Evolutionary conservation across 1,284 basidiomycete genomes (phyloP).

Genomic region (Sanghuangporus sanghuang): DNA sequence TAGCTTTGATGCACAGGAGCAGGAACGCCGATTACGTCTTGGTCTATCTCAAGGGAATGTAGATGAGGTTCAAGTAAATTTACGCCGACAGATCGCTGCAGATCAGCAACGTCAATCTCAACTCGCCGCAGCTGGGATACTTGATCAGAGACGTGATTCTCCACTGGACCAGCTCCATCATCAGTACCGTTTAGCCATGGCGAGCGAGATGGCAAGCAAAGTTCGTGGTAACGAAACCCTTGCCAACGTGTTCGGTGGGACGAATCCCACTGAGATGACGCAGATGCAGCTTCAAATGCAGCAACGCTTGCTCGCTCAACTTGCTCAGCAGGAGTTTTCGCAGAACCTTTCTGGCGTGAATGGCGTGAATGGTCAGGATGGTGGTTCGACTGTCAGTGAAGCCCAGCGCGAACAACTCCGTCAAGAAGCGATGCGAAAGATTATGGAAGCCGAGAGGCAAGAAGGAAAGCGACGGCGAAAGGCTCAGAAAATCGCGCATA

Average conservation of each 20-base stretch:
- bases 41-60: background rate
- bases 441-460: slow-evolving; percentile 80
- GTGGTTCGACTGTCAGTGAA: slow-evolving; percentile 39
- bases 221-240: background rate
- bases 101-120: slow-evolving; percentile 25
- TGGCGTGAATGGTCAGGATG: slow-evolving; percentile 17
- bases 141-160: slow-evolving; percentile 30
- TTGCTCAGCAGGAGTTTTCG: slow-evolving; percentile 63
- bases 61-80: slow-evolving; percentile 8
- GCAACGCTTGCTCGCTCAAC: slow-evolving; percentile 64
- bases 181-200: slow-evolving; percentile 9
- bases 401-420: slow-evolving; percentile 55
- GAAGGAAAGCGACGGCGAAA: slow-evolving; percentile 78
- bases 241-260: slow-evolving; percentile 6
- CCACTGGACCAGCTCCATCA: slow-evolving; percentile 14
- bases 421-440: slow-evolving; percentile 78
- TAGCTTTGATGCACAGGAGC: background rate
- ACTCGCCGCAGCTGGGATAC: slow-evolving; percentile 35
- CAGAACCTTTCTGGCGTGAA: slow-evolving; percentile 53
- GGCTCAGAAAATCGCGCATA: slow-evolving; percentile 80
- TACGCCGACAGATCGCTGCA: slow-evolving; percentile 12
- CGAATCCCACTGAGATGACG: slow-evolving; percentile 28
- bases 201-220: slow-evolving; percentile 14
- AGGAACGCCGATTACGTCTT: background rate
- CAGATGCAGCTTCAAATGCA: slow-evolving; percentile 65